Evolutionary conservation across 495 filamentous ascomycete genomes (phyloP).

Genomic region (Antarctomyces pellizariae): DNA sequence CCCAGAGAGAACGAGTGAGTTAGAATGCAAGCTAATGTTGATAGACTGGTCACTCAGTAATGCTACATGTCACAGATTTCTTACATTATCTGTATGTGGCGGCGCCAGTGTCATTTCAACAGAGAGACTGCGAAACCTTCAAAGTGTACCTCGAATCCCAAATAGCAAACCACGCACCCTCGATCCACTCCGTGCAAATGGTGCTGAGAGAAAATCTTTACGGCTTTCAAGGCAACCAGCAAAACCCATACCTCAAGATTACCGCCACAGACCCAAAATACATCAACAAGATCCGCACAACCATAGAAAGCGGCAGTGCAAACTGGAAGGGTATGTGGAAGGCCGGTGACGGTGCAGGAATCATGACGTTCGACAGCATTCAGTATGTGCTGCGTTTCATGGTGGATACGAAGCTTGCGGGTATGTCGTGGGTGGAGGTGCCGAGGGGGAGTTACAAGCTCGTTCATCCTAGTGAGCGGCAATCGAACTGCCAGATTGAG

Average conservation of each 20-base stretch:
- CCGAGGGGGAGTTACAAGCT: slow-evolving; percentile 49
- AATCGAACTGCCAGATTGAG: slow-evolving; percentile 92
- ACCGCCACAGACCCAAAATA: slow-evolving; percentile 69
- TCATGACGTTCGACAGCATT: slow-evolving; percentile 83
- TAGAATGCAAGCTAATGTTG: slow-evolving; percentile 1
- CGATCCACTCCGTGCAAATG: slow-evolving; percentile 51
- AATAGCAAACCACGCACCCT: slow-evolving; percentile 35
- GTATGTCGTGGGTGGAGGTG: slow-evolving; percentile 96
- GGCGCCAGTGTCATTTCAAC: slow-evolving; percentile 59
- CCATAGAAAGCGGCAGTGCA: slow-evolving; percentile 47
- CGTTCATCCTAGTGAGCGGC: slow-evolving; percentile 29
- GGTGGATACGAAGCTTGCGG: slow-evolving; percentile 79
- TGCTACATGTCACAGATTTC: slow-evolving; percentile 89
- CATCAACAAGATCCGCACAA: slow-evolving; percentile 44
- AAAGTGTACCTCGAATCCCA: slow-evolving; percentile 52
- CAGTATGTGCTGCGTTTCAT: slow-evolving; percentile 92
- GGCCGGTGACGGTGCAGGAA: slow-evolving; percentile 31
- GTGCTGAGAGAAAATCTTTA: slow-evolving; percentile 74
- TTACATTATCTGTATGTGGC: slow-evolving; percentile 89
- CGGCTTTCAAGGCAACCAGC: slow-evolving; percentile 74
- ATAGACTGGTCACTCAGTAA: slow-evolving; percentile 66
- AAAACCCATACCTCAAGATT: slow-evolving; percentile 83
- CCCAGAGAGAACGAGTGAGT: neutral
- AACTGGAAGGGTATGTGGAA: slow-evolving; percentile 90
- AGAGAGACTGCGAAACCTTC: slow-evolving; percentile 52